Evolutionary conservation across 2,329 filamentous ascomycete genomes (phyloP).

Genomic region (Aureobasidium vineae): DNA sequence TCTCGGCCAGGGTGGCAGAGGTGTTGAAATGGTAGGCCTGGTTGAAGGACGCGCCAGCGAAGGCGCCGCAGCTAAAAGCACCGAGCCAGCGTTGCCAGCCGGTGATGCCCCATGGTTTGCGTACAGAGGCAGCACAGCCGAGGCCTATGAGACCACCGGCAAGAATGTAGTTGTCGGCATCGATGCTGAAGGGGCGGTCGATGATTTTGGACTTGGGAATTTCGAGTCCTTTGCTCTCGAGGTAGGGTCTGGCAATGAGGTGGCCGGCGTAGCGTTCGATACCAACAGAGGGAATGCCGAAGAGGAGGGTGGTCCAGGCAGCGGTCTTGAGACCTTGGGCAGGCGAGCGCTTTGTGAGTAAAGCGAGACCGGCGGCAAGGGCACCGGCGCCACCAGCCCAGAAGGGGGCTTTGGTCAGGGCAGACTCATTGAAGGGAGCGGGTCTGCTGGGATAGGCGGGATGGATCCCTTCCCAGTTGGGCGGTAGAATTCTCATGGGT

Average conservation of each 20-base stretch:
- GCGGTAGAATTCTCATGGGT: conserved; percentile 29
- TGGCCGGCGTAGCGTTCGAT: conserved; percentile 6
- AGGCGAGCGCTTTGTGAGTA: conserved; percentile 22
- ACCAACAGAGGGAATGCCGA: neutral
- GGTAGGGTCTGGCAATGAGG: conserved; percentile 24
- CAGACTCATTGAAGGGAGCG: conserved; percentile 13
- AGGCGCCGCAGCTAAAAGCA: conserved; percentile 22
- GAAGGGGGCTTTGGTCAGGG: conserved; percentile 16
- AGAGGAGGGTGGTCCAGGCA: conserved; percentile 13
- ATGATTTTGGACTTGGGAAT: conserved; percentile 25
- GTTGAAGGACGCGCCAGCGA: conserved; percentile 15
- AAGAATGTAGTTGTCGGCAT: conserved; percentile 28
- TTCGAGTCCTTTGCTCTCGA: conserved; percentile 27
- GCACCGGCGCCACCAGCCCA: conserved; percentile 23
- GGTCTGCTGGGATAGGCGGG: conserved; percentile 25
- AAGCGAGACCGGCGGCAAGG: neutral
- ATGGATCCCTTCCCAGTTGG: conserved; percentile 28
- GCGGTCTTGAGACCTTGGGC: conserved; percentile 20
- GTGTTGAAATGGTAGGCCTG: conserved; percentile 12
- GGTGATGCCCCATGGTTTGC: conserved; percentile 13
- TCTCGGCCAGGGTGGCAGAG: neutral
- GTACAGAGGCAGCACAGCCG: conserved; percentile 12
- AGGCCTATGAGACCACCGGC: conserved; percentile 21
- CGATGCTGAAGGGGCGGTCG: conserved; percentile 25
- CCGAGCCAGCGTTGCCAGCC: conserved; percentile 28